These are phyloP conservation scores for Bruguiera gymnorhiza DNA, from an alignment of 345 rosid genomes.

Conservation along the genomic window DNA sequence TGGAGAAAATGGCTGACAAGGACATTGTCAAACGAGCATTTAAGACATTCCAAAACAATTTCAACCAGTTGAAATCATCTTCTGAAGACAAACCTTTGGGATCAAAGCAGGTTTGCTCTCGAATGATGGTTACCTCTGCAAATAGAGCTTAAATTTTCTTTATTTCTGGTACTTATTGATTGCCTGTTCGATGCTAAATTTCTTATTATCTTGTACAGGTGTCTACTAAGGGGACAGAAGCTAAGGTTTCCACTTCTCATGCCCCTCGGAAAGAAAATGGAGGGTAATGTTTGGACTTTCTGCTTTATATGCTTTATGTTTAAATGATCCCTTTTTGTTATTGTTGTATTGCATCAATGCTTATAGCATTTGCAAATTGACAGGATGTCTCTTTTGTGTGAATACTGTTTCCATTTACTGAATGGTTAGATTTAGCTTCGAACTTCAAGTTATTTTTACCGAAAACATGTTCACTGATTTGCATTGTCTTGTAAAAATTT, in stretches of 20 bases:
- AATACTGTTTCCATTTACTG: not conserved
- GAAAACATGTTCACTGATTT: not conserved
- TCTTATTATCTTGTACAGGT: conserved; percentile 31
- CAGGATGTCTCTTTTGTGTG: conserved; percentile 7
- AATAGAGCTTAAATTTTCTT: conserved; percentile 7
- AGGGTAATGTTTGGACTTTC: conserved; percentile 48
- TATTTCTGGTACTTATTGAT: not conserved
- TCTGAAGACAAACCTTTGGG: conserved; percentile 38
- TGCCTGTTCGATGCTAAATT: conserved; percentile 4
- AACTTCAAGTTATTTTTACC: not conserved
- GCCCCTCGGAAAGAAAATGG: conserved; percentile 46
- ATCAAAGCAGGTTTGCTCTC: conserved; percentile 49
- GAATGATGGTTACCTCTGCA: not conserved
- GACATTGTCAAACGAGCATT: conserved; percentile 86
- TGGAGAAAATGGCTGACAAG: conserved; percentile 97
- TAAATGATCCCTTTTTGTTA: not conserved
- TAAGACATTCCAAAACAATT: conserved; percentile 67
- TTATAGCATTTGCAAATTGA: not conserved
- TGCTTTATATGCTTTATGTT: conserved; percentile 9
- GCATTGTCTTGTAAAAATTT: not conserved
- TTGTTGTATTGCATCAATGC: conserved; percentile 8
- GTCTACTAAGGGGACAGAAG: conserved; percentile 38
- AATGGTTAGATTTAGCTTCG: not conserved
- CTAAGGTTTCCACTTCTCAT: conserved; percentile 33
- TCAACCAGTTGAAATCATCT: conserved; percentile 41